A percentile compares a stretch with the other conserved stretches of the same genome.
Evolutionary conservation across 371 early-diverging fungal genomes (phyloP).

Genomic region (Nematocida sp.): DNA sequence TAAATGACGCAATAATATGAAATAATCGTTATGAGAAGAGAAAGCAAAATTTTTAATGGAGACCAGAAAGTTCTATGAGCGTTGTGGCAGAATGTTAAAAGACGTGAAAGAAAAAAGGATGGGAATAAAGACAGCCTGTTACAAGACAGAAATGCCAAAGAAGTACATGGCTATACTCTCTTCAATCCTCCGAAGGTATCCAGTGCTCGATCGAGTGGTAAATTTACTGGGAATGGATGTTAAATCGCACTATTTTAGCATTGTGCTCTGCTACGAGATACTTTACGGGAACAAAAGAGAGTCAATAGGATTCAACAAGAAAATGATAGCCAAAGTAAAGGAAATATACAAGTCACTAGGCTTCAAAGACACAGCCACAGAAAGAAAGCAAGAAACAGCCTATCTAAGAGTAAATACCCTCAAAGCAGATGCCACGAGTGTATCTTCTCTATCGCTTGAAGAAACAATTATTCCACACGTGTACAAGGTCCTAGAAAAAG

Average conservation of each 20-base stretch:
- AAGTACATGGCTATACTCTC: conserved; percentile 58
- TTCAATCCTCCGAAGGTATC: conserved; percentile 53
- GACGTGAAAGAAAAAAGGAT: conserved; percentile 50
- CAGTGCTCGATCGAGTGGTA: conserved; percentile 46
- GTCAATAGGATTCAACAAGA: conserved; percentile 43
- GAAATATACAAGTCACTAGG: conserved; percentile 36
- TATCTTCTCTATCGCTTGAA: conserved; percentile 38
- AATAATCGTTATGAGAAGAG: neutral
- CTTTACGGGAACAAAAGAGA: conserved; percentile 54
- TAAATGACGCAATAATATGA: neutral
- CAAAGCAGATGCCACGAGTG: conserved; percentile 29
- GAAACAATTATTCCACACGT: conserved; percentile 56
- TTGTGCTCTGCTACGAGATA: conserved; percentile 57
- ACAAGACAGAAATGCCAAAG: conserved; percentile 54
- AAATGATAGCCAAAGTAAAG: conserved; percentile 50
- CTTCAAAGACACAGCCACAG: conserved; percentile 4
- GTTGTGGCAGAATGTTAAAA: conserved; percentile 57
- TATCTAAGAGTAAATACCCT: conserved; percentile 58
- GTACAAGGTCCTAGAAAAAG: conserved; percentile 50
- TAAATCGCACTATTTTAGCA: conserved; percentile 15
- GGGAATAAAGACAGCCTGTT: conserved; percentile 60
- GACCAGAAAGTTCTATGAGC: conserved; percentile 55
- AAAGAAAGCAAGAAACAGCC: neutral
- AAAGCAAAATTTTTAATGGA: conserved; percentile 40
- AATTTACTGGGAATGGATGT: conserved; percentile 38